These are phyloP conservation scores for Phytophthora crassamura DNA, from an alignment of 352 stramenopile species.

Conservation along the genomic window DNA sequence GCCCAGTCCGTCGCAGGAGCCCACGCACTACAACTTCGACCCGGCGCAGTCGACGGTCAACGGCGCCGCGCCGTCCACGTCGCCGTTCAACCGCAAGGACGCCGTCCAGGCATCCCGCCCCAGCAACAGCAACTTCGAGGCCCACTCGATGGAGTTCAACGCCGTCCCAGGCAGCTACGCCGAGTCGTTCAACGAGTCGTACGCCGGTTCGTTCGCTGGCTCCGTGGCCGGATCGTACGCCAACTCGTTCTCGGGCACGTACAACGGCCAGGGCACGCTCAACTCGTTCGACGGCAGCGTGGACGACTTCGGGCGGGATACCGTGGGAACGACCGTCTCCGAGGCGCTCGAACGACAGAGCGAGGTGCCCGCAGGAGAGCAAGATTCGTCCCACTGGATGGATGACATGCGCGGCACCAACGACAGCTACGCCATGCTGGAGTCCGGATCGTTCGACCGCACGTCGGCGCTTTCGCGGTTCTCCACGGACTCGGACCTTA, in stretches of 20 bases:
- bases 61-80: conserved; percentile 34
- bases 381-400: conserved; percentile 72
- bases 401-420: conserved; percentile 83
- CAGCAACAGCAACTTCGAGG: conserved; percentile 58
- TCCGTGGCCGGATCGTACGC: conserved; percentile 49
- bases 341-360: conserved; percentile 37
- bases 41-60: conserved; percentile 41
- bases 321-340: conserved; percentile 37
- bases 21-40: conserved; percentile 43
- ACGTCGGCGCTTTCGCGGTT: conserved; percentile 77
- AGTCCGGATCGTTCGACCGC: conserved; percentile 74
- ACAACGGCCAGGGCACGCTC: conserved; percentile 58
- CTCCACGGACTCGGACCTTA: conserved; percentile 75
- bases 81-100: conserved; percentile 48
- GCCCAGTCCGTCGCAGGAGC: conserved; percentile 35
- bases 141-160: conserved; percentile 62
- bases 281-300: conserved; percentile 61
- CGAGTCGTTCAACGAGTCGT: conserved; percentile 69
- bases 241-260: conserved; percentile 51
- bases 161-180: conserved; percentile 49
- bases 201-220: conserved; percentile 42
- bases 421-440: conserved; percentile 87
- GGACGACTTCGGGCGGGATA: conserved; percentile 47
- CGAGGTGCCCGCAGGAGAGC: conserved; percentile 29
- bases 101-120: conserved; percentile 49